phyloP scores from a whole-genome alignment of 768 basidiomycete genomes.

The Hygrophorus pudorinus region DNA sequence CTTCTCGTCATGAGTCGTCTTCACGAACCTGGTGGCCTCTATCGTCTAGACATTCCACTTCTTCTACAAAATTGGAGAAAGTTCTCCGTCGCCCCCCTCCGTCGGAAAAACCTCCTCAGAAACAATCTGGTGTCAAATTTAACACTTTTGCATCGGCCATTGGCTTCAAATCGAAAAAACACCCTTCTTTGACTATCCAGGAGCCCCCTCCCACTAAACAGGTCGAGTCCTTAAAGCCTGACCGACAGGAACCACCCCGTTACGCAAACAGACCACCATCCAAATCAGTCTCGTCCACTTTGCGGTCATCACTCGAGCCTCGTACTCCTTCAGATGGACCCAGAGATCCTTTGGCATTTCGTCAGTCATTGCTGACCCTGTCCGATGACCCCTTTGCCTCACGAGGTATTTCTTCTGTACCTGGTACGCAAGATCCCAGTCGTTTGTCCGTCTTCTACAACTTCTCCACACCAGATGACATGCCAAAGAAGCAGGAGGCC shows the following conservation, averaged over 20 bases:
- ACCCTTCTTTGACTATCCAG: constrained; percentile 40
- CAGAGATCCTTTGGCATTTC: constrained; percentile 15
- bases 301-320: constrained; percentile 41
- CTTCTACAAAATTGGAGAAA: constrained; percentile 9
- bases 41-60: constrained; percentile 18
- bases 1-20: constrained; percentile 18
- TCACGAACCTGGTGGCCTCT: constrained; percentile 38
- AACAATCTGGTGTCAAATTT: constrained; percentile 30
- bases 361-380: constrained; percentile 50
- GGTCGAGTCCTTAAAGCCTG: constrained; percentile 12
- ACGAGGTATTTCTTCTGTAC: constrained; percentile 30
- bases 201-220: constrained; percentile 25
- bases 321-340: constrained; percentile 43
- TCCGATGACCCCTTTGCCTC: constrained; percentile 64
- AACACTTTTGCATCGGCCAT: constrained; percentile 51
- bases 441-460: constrained; percentile 27
- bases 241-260: constrained; percentile 13
- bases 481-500: no score
- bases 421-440: constrained; percentile 31
- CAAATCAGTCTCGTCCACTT: constrained; percentile 49
- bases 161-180: constrained; percentile 56
- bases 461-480: no score
- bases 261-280: constrained; percentile 34
- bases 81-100: constrained; percentile 21
- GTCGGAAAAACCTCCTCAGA: constrained; percentile 18